Base-by-base conservation (phyloP, 192 early-diverging fungal genomes). In the Entomortierella chlamydospora region DNA sequence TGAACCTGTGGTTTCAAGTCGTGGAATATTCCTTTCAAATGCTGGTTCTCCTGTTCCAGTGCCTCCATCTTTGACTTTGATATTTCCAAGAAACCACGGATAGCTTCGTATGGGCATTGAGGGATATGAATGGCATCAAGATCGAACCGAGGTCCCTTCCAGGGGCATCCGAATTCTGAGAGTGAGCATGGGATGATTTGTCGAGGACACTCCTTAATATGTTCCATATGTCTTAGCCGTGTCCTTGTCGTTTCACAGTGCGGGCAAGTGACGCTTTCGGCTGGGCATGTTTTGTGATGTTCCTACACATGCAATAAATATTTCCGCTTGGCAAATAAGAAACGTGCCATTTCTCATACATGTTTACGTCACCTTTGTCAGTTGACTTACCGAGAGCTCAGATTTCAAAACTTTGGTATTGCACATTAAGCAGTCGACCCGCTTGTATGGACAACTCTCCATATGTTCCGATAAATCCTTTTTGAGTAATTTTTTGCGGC, bases 91-190 rank as follows among this genome's bases (percentile, higher is more conserved):
- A 83, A 90, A 2, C 81, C 83, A 57, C 88, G 87, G 45, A 93
- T 85, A 17, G 85, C 72, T 41, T 91, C 91, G 50, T 88, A 92
- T 0, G 87, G 70, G 47, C 92, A 93, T n/a, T 68, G 50, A 7
- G 66, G 60, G 6, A 81, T 61, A 67, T 93, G 92, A 15, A 65
- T 66, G 8, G 77, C 47, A 1, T 31, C 39, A 18, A 86, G 29
- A 15, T 74, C 59, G 33, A 64, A 59, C 6, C 87, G 73, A 34
- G 69, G 73, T 30, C 90, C 92, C 20, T 61, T 68, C 92, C 92
- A 93, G 7, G 72, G 56, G 51, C 92, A 93, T 0, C 92, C 91
- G 55, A 84, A 88, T 55, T 83, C 73, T 6, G 81, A 64, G 15
- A 84, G 61, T 4, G 53, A 33, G 65, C 90, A 91, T 6, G 62